A percentile compares a stretch with the other conserved stretches of the same genome.
phyloP scores from a whole-genome alignment of 1,139 yeast genomes.

The Pichia sp. region DNA sequence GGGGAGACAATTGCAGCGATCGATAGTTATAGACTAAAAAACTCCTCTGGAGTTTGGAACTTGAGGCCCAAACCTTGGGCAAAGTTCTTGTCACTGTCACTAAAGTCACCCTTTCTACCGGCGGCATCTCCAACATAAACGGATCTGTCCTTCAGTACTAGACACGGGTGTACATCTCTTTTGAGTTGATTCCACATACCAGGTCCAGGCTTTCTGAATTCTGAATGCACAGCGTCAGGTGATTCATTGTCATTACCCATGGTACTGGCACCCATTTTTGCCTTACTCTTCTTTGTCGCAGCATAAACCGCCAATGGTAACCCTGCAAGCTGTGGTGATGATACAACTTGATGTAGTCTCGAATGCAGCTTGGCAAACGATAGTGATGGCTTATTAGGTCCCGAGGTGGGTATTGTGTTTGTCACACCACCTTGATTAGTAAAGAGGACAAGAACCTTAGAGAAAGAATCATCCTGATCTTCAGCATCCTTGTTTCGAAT shows the following conservation, averaged over 20 bases:
- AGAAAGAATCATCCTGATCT: neutral
- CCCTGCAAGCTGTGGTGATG: conserved; percentile 10
- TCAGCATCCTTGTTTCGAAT: neutral
- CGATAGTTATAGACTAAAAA: too few species aligned
- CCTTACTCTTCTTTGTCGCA: conserved; percentile 43
- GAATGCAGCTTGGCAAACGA: conserved; percentile 23
- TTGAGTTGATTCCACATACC: conserved; percentile 42
- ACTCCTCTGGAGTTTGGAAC: conserved; percentile 68
- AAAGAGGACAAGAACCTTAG: conserved; percentile 47
- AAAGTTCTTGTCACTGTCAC: conserved; percentile 68
- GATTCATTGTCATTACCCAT: too few species aligned
- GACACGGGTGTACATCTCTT: conserved; percentile 14
- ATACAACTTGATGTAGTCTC: conserved; percentile 14
- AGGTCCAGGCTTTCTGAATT: conserved; percentile 62
- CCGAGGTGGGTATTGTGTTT: conserved; percentile 22
- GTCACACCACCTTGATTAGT: conserved; percentile 79
- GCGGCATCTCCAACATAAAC: conserved; percentile 97
- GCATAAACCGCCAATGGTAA: conserved; percentile 51
- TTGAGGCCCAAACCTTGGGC: conserved; percentile 49
- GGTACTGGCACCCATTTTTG: conserved; percentile 19
- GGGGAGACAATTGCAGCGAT: too few species aligned
- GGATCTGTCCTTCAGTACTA: conserved; percentile 34
- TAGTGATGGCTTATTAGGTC: conserved; percentile 21
- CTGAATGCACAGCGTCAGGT: conserved; percentile 31
- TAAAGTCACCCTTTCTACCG: conserved; percentile 68